Evolutionary conservation across 129 eudicot genomes (phyloP).

Genomic region (Kitagawia praeruptora): DNA sequence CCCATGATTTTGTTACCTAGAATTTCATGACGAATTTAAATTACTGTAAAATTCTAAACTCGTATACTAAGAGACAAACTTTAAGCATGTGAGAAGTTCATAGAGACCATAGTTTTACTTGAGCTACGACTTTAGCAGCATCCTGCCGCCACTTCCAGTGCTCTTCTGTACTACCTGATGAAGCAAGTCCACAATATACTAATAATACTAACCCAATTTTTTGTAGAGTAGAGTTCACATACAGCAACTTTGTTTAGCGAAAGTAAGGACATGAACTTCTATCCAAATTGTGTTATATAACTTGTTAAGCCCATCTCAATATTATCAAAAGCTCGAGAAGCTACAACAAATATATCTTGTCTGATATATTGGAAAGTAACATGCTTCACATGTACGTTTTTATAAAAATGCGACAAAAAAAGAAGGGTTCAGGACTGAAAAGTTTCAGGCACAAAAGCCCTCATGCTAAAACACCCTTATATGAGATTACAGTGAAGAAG

Average conservation of each 20-base stretch:
- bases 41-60: not conserved
- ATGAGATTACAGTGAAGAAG: not conserved
- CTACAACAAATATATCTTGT: not conserved
- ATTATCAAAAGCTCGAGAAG: not conserved
- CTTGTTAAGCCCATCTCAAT: not conserved
- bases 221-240: not conserved
- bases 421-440: not conserved
- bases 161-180: constrained; percentile 76
- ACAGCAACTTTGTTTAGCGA: not conserved
- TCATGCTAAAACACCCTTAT: not conserved
- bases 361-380: not conserved
- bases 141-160: constrained; percentile 88
- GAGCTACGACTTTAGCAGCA: constrained; percentile 84
- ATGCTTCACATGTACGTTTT: not conserved
- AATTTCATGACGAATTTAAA: not conserved
- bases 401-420: not conserved
- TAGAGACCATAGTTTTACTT: constrained; percentile 10
- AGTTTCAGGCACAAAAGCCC: not conserved
- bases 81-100: not conserved
- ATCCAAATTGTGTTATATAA: not conserved
- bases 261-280: not conserved
- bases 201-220: not conserved
- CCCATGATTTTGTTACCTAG: not conserved
- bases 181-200: constrained; percentile 11
- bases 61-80: not conserved